Percentiles rank a stretch among this genome's conserved stretches.
These are phyloP conservation scores for Schizophyllum commune DNA, from an alignment of 1,284 basidiomycete genomes.

Conservation along the genomic window DNA sequence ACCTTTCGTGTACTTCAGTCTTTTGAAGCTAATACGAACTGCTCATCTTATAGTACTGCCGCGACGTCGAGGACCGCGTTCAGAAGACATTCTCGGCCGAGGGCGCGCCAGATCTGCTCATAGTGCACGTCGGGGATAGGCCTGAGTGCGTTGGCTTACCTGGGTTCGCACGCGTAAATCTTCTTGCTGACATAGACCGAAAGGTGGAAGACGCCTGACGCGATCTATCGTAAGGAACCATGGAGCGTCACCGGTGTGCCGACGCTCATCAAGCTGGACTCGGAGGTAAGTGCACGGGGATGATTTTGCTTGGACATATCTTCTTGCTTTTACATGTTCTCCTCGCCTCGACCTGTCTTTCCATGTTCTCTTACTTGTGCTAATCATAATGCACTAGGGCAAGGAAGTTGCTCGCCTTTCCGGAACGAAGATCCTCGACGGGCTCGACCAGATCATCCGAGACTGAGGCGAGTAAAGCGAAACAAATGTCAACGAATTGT, in stretches of 20 bases:
- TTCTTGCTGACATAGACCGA: background rate
- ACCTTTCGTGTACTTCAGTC: background rate
- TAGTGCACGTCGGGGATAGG: background rate
- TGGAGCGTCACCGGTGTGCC: background rate
- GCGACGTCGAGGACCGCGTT: background rate
- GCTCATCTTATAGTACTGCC: background rate
- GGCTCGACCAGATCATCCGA: too few relatives aligned
- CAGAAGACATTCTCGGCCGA: background rate
- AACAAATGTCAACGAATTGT: too few relatives aligned
- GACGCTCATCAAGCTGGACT: background rate
- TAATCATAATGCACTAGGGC: too few relatives aligned
- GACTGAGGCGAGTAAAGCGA: too few relatives aligned
- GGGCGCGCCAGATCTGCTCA: background rate
- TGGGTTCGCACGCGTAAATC: background rate
- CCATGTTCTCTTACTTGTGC: too few relatives aligned
- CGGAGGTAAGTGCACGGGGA: background rate
- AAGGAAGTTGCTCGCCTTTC: too few relatives aligned
- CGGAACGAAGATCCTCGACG: too few relatives aligned
- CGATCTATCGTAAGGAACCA: background rate
- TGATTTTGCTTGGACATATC: too few relatives aligned
- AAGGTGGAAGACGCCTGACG: background rate
- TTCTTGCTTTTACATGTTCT: too few relatives aligned
- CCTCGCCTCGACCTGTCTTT: too few relatives aligned
- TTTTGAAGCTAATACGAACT: background rate
- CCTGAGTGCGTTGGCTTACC: background rate